These are phyloP conservation scores for Tulasnella sp. DNA, from an alignment of 768 basidiomycete genomes.

Conservation along the genomic window DNA sequence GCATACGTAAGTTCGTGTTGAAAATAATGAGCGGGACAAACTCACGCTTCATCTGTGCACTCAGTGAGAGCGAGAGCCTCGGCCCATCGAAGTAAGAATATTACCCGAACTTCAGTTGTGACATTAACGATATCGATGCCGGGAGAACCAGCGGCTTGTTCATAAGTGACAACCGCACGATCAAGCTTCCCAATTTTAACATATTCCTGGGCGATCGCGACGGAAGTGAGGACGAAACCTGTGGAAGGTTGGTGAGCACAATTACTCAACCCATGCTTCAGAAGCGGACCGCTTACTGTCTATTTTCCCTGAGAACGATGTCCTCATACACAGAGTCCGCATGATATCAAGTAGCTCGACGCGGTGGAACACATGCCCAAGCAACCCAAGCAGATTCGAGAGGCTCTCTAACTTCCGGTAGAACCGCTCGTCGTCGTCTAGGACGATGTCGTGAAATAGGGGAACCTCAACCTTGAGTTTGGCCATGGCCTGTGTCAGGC, in stretches of 20 bases:
- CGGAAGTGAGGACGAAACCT: slow-evolving; percentile 63
- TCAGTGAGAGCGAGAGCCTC: slow-evolving; percentile 13
- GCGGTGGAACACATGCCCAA: slow-evolving; percentile 63
- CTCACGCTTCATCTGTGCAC: slow-evolving; percentile 29
- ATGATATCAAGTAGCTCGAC: slow-evolving; percentile 64
- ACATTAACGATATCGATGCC: slow-evolving; percentile 38
- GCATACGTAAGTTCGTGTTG: neutral
- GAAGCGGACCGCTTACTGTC: slow-evolving; percentile 41
- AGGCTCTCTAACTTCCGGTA: slow-evolving; percentile 47
- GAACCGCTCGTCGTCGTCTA: slow-evolving; percentile 28
- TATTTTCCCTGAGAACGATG: slow-evolving; percentile 45
- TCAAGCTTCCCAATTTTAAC: slow-evolving; percentile 68
- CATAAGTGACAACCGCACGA: slow-evolving; percentile 64
- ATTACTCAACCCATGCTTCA: neutral
- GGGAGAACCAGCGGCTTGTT: slow-evolving; percentile 40
- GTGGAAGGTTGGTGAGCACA: neutral
- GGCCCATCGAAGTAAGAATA: slow-evolving; percentile 24
- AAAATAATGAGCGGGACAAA: neutral
- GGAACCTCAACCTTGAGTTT: slow-evolving; percentile 40
- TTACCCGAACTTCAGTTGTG: slow-evolving; percentile 51
- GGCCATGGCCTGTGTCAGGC: slow-evolving; percentile 45
- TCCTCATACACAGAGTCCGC: slow-evolving; percentile 55
- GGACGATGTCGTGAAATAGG: neutral
- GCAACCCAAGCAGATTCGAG: slow-evolving; percentile 60
- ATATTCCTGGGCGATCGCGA: slow-evolving; percentile 77